phyloP scores from a whole-genome alignment of 257 asterid species.

The Forsythia suspensa region DNA sequence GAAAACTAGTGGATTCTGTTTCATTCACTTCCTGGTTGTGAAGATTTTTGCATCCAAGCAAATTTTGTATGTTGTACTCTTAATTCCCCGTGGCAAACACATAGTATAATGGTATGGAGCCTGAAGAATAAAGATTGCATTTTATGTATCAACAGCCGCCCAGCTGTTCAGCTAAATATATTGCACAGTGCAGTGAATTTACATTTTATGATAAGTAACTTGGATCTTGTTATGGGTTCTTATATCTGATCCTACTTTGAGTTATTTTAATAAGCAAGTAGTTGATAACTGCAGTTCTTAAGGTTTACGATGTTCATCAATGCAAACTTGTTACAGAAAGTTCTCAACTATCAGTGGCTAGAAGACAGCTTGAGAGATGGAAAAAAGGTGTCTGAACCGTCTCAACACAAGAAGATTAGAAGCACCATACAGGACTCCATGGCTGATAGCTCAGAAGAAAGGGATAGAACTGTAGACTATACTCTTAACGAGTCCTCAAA shows the following conservation, averaged over 20 bases:
- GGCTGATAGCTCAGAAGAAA: constrained; percentile 28
- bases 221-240: neutral
- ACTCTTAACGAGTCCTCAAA: constrained; percentile 28
- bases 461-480: constrained; percentile 18
- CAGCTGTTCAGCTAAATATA: too few relatives aligned
- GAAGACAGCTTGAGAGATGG: constrained; percentile 84
- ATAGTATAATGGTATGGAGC: too few relatives aligned
- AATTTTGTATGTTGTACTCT: neutral
- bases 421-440: constrained; percentile 39
- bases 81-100: neutral
- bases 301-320: constrained; percentile 6
- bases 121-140: neutral
- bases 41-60: neutral
- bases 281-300: neutral
- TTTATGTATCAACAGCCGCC: neutral
- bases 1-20: neutral
- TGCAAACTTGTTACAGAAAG: constrained; percentile 48
- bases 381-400: constrained; percentile 45
- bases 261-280: neutral
- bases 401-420: constrained; percentile 49
- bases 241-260: constrained; percentile 3
- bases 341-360: constrained; percentile 76
- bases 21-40: neutral
- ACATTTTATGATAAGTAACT: neutral
- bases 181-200: neutral